Evolutionary conservation across 306 rosid genomes (phyloP).

Genomic region (Sindora glabra): DNA sequence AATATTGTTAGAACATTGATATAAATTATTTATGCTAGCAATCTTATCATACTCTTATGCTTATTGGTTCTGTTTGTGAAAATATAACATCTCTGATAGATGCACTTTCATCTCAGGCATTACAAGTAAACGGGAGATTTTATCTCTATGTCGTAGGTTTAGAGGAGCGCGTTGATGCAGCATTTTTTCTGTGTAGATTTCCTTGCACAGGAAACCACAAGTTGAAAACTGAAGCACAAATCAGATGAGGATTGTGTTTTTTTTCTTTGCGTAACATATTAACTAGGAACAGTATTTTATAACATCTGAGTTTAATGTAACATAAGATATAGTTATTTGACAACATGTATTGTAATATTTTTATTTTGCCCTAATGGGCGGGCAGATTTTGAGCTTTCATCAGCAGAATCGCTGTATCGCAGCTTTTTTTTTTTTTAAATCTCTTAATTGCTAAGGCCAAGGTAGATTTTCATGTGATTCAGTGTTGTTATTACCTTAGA

Average conservation of each 20-base stretch:
- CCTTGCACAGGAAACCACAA: not conserved
- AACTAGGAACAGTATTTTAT: not conserved
- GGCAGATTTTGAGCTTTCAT: not conserved
- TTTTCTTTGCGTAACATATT: not conserved
- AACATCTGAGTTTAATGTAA: not conserved
- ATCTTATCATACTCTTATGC: not conserved
- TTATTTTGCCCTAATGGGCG: not conserved
- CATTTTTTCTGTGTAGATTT: not conserved
- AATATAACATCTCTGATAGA: not conserved
- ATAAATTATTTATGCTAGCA: not conserved
- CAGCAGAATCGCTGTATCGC: not conserved
- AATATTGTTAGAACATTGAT: not conserved
- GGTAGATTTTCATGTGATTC: not conserved
- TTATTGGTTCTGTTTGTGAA: not conserved
- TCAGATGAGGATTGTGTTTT: not conserved
- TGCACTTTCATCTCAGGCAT: not conserved
- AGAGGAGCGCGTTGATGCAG: not conserved
- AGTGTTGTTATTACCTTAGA: not conserved
- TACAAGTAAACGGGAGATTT: not conserved
- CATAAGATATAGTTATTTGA: not conserved
- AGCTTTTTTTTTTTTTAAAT: not conserved
- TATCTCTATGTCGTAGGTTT: not conserved
- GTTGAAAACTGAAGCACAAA: conserved; percentile 7
- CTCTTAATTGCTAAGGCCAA: not conserved
- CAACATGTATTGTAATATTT: not conserved